Evolutionary conservation across 176 grass and related monocot species (phyloP), one percentile per base, ranked within the genome.

Genomic region (Aegilops tauschii): DNA sequence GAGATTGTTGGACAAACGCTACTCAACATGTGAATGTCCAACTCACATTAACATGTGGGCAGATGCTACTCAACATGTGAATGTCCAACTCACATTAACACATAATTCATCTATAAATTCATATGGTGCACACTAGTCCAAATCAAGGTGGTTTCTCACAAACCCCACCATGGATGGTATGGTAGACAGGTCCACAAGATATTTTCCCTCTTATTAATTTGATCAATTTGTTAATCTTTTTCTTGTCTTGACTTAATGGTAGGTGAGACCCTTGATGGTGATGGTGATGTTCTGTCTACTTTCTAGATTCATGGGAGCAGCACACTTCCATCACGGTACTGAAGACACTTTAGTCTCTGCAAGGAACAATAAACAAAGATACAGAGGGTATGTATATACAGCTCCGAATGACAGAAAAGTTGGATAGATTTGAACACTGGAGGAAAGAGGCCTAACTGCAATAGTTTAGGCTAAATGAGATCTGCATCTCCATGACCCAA

Each of bases 211-310:
- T 44, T 27, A 30, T 32, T 32, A 65, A 9, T 73, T 65, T 28
- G 10, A 71, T 78, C 47, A 17, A 9, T 62, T 49, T 77, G 69
- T 61, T 50, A 69, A 77, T 69, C 10, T 21, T 69, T 34, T 7
- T 76, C 54, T 81, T 81, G 47, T 85, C 69, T 69, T 36, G 63
- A 47, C 69, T 47, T 62, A 50, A 77, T 86, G 78, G 35, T 64
- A 84, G 84, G 89, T 79, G 65, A 90, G 80, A 17, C 89, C 73
- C 40, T 83, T 66, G 89, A 87, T 23, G 49, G 65, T 65, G 89
- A 86, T 17, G 36, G 65, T 73, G 84, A 90, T 50, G 63, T 39
- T 62, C 35, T 47, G 61, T 13, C 77, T 81, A 32, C n/a, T 42
- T 17, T 80, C 40, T 82, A 70, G 69, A 86, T 86, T 82, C 83